Evolutionary conservation across 495 filamentous ascomycete species (phyloP).

Genomic region (Xylaria intraflava): DNA sequence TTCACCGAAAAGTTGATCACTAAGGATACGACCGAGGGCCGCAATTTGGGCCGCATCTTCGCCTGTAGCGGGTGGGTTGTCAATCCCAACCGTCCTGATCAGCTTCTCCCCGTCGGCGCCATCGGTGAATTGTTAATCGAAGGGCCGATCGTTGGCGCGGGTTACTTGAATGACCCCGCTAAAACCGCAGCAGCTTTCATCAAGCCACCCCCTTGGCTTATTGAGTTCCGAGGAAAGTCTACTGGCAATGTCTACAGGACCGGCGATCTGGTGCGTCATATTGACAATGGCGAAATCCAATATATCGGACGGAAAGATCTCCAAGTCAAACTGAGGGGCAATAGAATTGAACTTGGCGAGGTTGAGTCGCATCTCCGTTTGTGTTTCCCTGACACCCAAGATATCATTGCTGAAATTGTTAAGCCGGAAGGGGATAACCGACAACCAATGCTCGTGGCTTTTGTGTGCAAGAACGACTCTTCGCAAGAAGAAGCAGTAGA

Average conservation of each 20-base stretch:
- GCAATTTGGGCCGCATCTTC: constrained; percentile 42
- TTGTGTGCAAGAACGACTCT: background rate
- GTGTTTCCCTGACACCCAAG: background rate
- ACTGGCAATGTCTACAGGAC: constrained; percentile 2
- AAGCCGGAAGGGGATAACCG: background rate
- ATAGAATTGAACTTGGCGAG: constrained; percentile 22
- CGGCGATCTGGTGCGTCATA: constrained; percentile 2
- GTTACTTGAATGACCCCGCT: constrained; percentile 28
- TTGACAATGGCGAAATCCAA: background rate
- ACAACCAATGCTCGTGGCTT: constrained; percentile 2
- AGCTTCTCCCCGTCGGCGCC: constrained; percentile 37
- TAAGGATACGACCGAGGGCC: background rate
- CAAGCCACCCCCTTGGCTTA: constrained; percentile 35
- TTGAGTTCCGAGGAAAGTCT: background rate
- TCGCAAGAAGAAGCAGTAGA: background rate
- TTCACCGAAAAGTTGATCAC: background rate
- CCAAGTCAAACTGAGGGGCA: constrained; percentile 23
- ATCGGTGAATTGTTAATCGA: constrained; percentile 33
- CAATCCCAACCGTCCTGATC: constrained; percentile 40
- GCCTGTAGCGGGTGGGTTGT: constrained; percentile 45
- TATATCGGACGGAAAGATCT: constrained; percentile 14
- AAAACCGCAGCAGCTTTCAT: constrained; percentile 32
- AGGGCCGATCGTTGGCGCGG: constrained; percentile 27
- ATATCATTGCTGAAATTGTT: background rate
- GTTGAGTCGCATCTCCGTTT: constrained; percentile 9